Base-by-base conservation (phyloP, 73 alveolate species). In the Uronychia setigera region DNA sequence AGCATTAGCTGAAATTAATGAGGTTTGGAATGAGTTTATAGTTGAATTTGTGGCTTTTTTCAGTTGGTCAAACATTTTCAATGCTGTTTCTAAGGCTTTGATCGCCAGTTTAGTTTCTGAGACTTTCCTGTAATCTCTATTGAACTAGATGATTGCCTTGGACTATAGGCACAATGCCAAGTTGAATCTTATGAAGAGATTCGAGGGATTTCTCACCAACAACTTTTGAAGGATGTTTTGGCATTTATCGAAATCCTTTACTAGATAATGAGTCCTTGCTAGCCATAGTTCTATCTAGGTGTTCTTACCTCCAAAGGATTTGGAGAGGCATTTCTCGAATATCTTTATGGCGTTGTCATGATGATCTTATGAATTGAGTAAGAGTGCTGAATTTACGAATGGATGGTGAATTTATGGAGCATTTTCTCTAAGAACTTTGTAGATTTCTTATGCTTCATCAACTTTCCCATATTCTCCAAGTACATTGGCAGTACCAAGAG, bases 401-500 rank as follows among this genome's bases (percentile, higher is more conserved):
- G 93, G 78, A 46, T 87, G 91, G 75, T 33, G 78, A 0, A 83
- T 33, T 26, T 46, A 19, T 1, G 89, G 90, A 59, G 32, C 19
- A 33, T 59, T 80, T 31, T 92, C 94, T 32, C 80, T 75, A 29
- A 92, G 60, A 27, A 59, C 91, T 77, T 84, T 92, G 35, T 75
- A 88, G 26, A 84, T 88, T 35, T 92, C 96, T 74, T 67, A 81
- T 0, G 93, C 91, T 78, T 92, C 92, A 9, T 33, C 67, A 19
- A 83, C 33, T 59, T 88, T 87, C 1, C 93, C 93, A 79, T 81
- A 82, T 84, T 92, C 94, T 33, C 89, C 94, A 26, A 92, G 57
- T 0, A 92, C 82, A 35, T 87, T 87, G 0, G 94, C 96, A 25
- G 83, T 80, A 5, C 96, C 93, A 5, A 92, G 58, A 0, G 94